These are phyloP conservation scores for Penicillium frequentans DNA, from an alignment of 2,329 filamentous ascomycete species.

Conservation along the genomic window DNA sequence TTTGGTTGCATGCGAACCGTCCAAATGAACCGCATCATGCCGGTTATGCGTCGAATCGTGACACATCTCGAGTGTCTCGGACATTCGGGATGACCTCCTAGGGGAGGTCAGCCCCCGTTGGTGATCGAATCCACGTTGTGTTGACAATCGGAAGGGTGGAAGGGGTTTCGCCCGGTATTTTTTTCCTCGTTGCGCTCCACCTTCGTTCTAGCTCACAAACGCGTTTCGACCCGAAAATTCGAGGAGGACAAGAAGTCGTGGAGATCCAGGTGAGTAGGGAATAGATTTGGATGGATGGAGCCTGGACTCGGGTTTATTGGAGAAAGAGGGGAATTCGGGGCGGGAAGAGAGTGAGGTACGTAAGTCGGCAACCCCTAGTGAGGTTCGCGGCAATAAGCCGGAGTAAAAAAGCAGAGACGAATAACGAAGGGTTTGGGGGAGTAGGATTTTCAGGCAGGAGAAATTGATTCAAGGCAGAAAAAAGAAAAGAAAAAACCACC, in stretches of 20 bases:
- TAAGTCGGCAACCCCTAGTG: slow-evolving; percentile 11
- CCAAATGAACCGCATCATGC: slow-evolving; percentile 5
- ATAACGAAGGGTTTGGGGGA: slow-evolving; percentile 1
- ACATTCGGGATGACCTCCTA: slow-evolving; percentile 40
- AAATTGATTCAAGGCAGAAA: not conserved
- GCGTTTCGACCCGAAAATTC: not conserved
- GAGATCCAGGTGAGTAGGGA: not conserved
- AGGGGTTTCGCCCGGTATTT: not conserved
- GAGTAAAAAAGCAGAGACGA: not conserved
- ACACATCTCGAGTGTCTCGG: slow-evolving; percentile 33
- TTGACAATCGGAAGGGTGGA: slow-evolving; percentile 16
- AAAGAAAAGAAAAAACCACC: slow-evolving; percentile 6
- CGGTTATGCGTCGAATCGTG: slow-evolving; percentile 23
- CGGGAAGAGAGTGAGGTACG: slow-evolving; percentile 7
- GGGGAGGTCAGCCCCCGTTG: slow-evolving; percentile 43
- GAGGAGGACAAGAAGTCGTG: not conserved
- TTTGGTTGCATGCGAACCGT: not conserved
- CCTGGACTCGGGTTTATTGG: slow-evolving; percentile 1
- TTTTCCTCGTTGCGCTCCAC: not conserved
- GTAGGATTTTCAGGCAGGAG: not conserved
- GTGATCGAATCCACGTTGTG: slow-evolving; percentile 39
- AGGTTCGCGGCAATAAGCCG: not conserved
- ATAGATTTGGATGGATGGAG: not conserved
- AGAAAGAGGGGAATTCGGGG: slow-evolving; percentile 4
- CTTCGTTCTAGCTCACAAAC: not conserved